These are phyloP conservation scores for Colletotrichum lentis DNA, from an alignment of 2,329 filamentous ascomycete species.

Conservation along the genomic window DNA sequence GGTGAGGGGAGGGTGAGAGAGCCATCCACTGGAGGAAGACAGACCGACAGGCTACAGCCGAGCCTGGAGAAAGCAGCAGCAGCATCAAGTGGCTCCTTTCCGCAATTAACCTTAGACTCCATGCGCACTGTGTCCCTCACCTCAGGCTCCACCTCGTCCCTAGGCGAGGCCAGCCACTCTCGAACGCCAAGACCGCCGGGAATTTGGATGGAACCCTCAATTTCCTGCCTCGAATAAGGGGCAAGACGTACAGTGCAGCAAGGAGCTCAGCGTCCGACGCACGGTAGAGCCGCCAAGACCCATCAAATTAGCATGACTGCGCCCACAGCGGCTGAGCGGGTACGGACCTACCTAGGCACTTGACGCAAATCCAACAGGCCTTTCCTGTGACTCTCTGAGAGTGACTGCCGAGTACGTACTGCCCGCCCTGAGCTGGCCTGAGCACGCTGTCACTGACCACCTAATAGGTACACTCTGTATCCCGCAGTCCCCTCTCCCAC, in stretches of 20 bases:
- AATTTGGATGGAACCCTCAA: constrained; percentile 33
- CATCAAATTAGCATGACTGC: constrained; percentile 23
- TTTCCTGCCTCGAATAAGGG: constrained; percentile 28
- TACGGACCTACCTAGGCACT: no score
- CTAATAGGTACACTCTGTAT: not conserved
- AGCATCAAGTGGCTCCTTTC: not conserved
- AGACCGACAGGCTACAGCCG: no score
- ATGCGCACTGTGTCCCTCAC: constrained; percentile 18
- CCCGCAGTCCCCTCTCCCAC: not conserved
- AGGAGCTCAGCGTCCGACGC: not conserved
- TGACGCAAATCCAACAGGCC: not conserved
- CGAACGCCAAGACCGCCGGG: constrained; percentile 27
- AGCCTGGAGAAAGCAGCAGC: not conserved
- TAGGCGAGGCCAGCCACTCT: constrained; percentile 13
- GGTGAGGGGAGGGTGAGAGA: not conserved
- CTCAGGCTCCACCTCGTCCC: not conserved
- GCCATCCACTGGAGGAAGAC: not conserved
- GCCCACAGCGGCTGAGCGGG: not conserved
- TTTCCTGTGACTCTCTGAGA: not conserved
- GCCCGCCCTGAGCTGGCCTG: constrained; percentile 11
- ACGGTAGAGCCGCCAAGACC: constrained; percentile 29
- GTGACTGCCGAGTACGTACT: not conserved
- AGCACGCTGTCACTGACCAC: not conserved
- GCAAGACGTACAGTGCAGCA: not conserved
- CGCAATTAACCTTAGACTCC: not conserved